A percentile compares a stretch with the other conserved stretches of the same genome.
Conservation (phyloP, 169 alveolate species). For the Hepatocystis sp. region DNA sequence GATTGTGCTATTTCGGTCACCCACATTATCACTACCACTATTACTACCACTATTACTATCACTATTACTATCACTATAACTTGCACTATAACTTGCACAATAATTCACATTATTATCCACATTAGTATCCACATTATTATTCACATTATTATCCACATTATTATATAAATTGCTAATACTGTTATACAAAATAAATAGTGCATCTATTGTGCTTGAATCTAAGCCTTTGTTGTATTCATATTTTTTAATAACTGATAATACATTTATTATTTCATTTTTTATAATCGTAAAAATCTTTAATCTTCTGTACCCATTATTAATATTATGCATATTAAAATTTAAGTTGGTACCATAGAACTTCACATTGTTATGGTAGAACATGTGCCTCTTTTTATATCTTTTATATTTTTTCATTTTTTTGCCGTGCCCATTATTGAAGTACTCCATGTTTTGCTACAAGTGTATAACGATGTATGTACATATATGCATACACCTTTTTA, state of each 20-base stretch:
- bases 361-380: no score
- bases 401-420: background rate
- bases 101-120: no score
- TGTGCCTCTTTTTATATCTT: no score
- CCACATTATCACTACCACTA: background rate
- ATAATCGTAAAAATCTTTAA: constrained; percentile 68
- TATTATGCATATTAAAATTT: no score
- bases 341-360: no score
- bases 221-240: constrained; percentile 66
- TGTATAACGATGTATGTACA: no score
- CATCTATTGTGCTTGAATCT: constrained; percentile 70
- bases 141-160: constrained; percentile 34
- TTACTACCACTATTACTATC: no score
- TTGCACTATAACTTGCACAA: no score
- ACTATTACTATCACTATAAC: no score
- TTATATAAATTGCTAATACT: constrained; percentile 64
- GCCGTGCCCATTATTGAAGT: background rate
- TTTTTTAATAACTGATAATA: constrained; percentile 62
- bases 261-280: constrained; percentile 76
- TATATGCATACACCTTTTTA: no score
- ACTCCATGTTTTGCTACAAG: no score
- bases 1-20: background rate
- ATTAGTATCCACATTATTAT: no score
- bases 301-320: constrained; percentile 28
- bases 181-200: constrained; percentile 66